A percentile compares a stretch with the other conserved stretches of the same genome.
Conservation (phyloP, 208 protist species). For the Acanthamoeba lenticulata region DNA sequence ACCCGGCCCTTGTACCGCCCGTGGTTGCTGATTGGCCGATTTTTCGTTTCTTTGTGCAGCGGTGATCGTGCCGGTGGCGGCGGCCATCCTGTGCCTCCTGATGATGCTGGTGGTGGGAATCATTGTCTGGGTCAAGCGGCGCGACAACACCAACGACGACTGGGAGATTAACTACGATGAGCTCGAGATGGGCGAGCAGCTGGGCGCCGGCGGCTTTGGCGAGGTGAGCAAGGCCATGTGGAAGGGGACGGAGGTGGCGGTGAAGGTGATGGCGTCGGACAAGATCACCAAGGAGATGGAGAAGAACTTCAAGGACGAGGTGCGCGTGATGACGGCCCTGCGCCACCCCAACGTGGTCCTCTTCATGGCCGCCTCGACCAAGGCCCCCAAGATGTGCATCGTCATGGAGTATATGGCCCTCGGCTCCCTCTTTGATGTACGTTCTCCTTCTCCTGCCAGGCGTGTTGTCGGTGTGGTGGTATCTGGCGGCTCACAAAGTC, state of each 20-base stretch:
- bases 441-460: too few relatives aligned
- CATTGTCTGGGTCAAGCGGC: not conserved
- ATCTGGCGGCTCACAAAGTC: too few relatives aligned
- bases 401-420: not conserved
- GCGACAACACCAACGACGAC: not conserved
- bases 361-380: not conserved
- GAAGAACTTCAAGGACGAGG: not conserved
- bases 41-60: too few relatives aligned
- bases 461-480: too few relatives aligned
- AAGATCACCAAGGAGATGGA: not conserved
- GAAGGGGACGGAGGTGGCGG: not conserved
- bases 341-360: not conserved
- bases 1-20: too few relatives aligned
- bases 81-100: not conserved
- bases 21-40: too few relatives aligned
- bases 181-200: not conserved
- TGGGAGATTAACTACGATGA: not conserved
- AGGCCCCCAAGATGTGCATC: not conserved
- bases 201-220: not conserved
- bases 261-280: not conserved
- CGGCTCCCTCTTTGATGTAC: constrained; percentile 1
- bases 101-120: not conserved
- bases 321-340: not conserved
- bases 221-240: not conserved
- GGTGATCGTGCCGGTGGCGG: not conserved